Evolutionary conservation across 2,329 filamentous ascomycete genomes (phyloP), one percentile per base, ranked within the genome.

Genomic region (Clarireedia hainanense): DNA sequence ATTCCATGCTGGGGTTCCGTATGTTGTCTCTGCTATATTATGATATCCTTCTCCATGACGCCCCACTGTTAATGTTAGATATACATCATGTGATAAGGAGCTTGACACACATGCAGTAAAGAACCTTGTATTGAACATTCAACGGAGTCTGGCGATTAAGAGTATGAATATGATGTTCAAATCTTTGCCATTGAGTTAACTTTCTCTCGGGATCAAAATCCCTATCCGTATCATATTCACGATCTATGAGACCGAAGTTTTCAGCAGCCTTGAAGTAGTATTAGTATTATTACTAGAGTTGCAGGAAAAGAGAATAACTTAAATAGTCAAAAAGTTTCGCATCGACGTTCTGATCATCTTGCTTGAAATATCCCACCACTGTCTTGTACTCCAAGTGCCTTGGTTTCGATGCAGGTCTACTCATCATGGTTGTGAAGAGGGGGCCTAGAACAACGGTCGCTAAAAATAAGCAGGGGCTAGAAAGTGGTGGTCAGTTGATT

Each of bases 1-100:
- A 68, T 88, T 84, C 85, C 85, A 89, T 2, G 80, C 82, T 3
- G 80, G 76, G 0, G 83, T 88, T 47, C 85, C 84, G 60, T 86
- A 88, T 65, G 75, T 84, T 17, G 75, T 73, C 71, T 88, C 83
- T 14, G 84, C 85, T 6, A 75, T 76, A 60, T 83, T 84, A 60
- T 83, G 80, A 62, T 73, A 81, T 12, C 86, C 86, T 69, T 89
- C 79, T 23, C 86, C 86, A 65, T 89, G 86, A 40, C 86, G 80
- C 3, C 80, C 85, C 68, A 88, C 64, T 66, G 17, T 15, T 23
- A 3, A 39, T n/a, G 50, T 24, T 64, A 61, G 64, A 30, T 40
- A 36, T 27, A 34, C 17, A 15, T 49, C 45, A 54, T 54, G 45
- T 49, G 52, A 55, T 49, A 12, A 17, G 20, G 15, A 5, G 24